Percentiles rank a stretch among this genome's conserved stretches.
Conservation (phyloP, 1,284 basidiomycete species). For the Volvariella surrecta region DNA sequence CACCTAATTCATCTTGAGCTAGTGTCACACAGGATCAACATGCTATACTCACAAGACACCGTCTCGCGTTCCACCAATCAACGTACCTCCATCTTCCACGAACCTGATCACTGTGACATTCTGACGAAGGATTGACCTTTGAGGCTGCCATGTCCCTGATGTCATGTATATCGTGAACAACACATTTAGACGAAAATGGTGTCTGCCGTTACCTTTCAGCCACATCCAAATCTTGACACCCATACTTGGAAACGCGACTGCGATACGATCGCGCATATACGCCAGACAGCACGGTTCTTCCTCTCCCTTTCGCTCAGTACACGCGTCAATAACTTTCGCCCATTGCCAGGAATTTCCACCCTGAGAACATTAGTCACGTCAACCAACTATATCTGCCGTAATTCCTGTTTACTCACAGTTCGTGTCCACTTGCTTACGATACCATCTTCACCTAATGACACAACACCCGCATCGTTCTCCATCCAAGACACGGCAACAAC, state of each 20-base stretch:
- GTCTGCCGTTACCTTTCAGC: constrained; percentile 36
- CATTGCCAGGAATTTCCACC: constrained; percentile 48
- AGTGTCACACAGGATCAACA: constrained; percentile 8
- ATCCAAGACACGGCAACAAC: constrained; percentile 48
- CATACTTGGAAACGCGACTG: constrained; percentile 45
- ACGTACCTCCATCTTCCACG: constrained; percentile 47
- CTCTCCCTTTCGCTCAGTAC: constrained; percentile 23
- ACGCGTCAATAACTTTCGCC: constrained; percentile 42
- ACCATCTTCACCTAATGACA: constrained; percentile 48
- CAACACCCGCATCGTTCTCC: constrained; percentile 41
- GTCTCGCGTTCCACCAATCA: constrained; percentile 60
- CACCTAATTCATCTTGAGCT: constrained; percentile 30
- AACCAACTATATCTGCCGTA: constrained; percentile 1
- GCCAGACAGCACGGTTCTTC: constrained; percentile 44
- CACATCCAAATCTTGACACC: constrained; percentile 61
- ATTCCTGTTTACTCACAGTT: constrained; percentile 30
- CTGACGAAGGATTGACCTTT: constrained; percentile 49
- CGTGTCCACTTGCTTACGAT: constrained; percentile 49
- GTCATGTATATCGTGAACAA: background rate
- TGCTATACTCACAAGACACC: constrained; percentile 46
- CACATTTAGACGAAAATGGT: background rate
- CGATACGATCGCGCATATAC: constrained; percentile 46
- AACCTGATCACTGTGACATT: constrained; percentile 56
- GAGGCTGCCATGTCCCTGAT: constrained; percentile 47
- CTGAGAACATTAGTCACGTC: constrained; percentile 19